These are phyloP conservation scores for Nemania sp. DNA, from an alignment of 2,329 filamentous ascomycete genomes.

Conservation along the genomic window DNA sequence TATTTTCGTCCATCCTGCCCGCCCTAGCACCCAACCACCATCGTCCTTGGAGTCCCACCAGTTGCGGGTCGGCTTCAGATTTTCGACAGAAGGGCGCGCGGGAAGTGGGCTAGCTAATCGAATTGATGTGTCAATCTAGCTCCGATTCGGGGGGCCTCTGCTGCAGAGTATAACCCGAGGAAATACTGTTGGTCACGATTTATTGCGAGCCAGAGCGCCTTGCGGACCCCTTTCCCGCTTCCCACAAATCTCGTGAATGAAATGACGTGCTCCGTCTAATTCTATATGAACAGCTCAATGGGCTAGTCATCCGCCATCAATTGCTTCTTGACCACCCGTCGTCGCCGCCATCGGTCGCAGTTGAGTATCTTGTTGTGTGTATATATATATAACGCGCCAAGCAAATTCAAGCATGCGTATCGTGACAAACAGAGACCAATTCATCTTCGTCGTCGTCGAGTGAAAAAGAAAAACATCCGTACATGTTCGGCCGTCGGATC, in stretches of 20 bases:
- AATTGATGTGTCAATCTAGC: slow-evolving; percentile 16
- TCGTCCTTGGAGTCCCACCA: slow-evolving; percentile 8
- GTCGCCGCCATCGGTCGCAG: not conserved
- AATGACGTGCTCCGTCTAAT: not conserved
- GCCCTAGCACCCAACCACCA: slow-evolving; percentile 6
- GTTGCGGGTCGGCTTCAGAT: slow-evolving; percentile 17
- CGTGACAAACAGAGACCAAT: slow-evolving; percentile 2
- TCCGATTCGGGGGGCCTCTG: slow-evolving; percentile 15
- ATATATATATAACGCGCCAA: slow-evolving; percentile 11
- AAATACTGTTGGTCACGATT: slow-evolving; percentile 16
- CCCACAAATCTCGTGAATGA: not conserved
- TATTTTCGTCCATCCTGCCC: not conserved
- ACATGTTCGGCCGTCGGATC: not conserved
- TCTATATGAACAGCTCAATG: not conserved
- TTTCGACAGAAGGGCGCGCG: slow-evolving; percentile 13
- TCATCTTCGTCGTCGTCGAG: slow-evolving; percentile 1
- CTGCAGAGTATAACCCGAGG: slow-evolving; percentile 1
- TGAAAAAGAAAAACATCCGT: slow-evolving; percentile 16
- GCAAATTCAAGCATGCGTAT: slow-evolving; percentile 13
- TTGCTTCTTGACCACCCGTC: not conserved
- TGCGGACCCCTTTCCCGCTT: slow-evolving; percentile 2
- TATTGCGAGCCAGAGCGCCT: not conserved
- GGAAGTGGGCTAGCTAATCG: slow-evolving; percentile 17
- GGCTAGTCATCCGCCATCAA: not conserved
- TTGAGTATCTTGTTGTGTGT: not conserved